Evolutionary conservation across 2,329 filamentous ascomycete species (phyloP).

Genomic region (Chalaropsis thielavioides): DNA sequence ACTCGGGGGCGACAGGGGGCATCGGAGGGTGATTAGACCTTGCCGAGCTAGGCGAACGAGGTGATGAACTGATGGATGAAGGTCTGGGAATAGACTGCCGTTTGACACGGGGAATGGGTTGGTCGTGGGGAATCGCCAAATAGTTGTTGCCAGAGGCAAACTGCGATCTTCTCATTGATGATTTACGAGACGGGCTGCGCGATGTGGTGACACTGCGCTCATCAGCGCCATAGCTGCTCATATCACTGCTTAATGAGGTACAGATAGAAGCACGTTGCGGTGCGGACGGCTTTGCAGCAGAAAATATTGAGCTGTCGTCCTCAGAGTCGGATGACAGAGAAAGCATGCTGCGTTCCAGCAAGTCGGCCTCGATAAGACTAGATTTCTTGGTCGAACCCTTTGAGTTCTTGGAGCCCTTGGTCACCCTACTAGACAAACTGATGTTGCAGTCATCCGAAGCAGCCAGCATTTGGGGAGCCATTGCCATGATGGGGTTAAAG

Average conservation of each 20-base stretch:
- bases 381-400: conserved; percentile 30
- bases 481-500: conserved; percentile 9
- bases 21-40: conserved; percentile 4
- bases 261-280: conserved; percentile 15
- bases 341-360: conserved; percentile 40
- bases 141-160: conserved; percentile 30
- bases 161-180: conserved; percentile 29
- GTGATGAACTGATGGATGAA: conserved; percentile 21
- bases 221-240: conserved; percentile 12
- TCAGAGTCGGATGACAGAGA: conserved; percentile 46
- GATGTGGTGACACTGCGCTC: conserved; percentile 5
- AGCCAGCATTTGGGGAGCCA: conserved; percentile 2
- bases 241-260: conserved; percentile 15
- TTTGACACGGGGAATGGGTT: conserved; percentile 10
- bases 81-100: conserved; percentile 22
- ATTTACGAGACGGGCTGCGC: conserved; percentile 23
- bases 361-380: conserved; percentile 37
- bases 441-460: conserved; percentile 29
- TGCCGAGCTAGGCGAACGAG: conserved; percentile 18
- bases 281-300: conserved; percentile 12
- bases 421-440: conserved; percentile 42
- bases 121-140: conserved; percentile 28
- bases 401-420: conserved; percentile 39
- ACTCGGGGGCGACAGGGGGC: conserved; percentile 3
- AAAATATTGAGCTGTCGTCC: conserved; percentile 27